Evolutionary conservation across 2,329 filamentous ascomycete genomes (phyloP).

Genomic region (Mycosphaerelloides madeirae): DNA sequence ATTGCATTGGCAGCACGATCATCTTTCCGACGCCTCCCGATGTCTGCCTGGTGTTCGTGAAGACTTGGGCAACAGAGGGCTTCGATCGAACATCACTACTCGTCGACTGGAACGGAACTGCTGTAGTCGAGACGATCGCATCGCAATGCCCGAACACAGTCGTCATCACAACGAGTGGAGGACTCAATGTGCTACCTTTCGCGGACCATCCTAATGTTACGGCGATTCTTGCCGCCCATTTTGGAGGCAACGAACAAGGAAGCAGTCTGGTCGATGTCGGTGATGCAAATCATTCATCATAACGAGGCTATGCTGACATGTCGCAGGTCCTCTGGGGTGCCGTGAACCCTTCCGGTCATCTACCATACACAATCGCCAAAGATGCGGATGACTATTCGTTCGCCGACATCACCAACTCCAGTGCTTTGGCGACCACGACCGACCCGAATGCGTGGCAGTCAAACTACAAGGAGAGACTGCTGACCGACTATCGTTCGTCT

Average conservation of each 20-base stretch:
- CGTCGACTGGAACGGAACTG: conserved; percentile 41
- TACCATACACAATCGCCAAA: conserved; percentile 83
- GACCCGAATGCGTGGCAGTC: conserved; percentile 42
- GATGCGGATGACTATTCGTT: conserved; percentile 41
- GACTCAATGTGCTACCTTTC: conserved; percentile 40
- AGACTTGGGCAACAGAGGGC: conserved; percentile 48
- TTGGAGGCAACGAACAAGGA: conserved; percentile 82
- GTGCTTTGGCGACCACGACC: conserved; percentile 29
- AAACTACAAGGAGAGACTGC: conserved; percentile 49
- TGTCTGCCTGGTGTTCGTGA: conserved; percentile 56
- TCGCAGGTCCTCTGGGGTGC: conserved; percentile 48
- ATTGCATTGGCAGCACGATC: too few species aligned
- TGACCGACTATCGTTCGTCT: conserved; percentile 48
- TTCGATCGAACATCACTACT: conserved; percentile 39
- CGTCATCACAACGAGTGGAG: conserved; percentile 60
- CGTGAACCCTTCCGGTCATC: conserved; percentile 68
- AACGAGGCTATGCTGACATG: conserved; percentile 10
- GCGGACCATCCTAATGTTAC: conserved; percentile 55
- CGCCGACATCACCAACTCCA: conserved; percentile 35
- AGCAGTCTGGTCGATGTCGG: conserved; percentile 64
- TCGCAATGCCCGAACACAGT: conserved; percentile 56
- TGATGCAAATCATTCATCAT: not conserved
- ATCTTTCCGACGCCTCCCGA: conserved; percentile 44
- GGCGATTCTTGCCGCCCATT: conserved; percentile 71
- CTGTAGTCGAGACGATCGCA: conserved; percentile 44